phyloP scores from a whole-genome alignment of 768 basidiomycete species.

The Coprinopsis sp. region DNA sequence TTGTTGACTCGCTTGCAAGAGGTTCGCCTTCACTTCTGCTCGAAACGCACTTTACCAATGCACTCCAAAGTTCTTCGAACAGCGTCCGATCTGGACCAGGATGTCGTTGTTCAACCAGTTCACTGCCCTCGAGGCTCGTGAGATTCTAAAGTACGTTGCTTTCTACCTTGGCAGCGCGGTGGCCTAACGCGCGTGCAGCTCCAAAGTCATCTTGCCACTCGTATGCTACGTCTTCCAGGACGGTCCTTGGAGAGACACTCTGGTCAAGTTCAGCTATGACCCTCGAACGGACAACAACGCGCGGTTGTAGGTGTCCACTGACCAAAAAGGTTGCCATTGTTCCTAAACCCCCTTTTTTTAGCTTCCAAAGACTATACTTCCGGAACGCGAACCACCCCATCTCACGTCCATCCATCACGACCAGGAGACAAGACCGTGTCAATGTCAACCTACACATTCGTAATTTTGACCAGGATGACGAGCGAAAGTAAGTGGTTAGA shows the following conservation, averaged over 20 bases:
- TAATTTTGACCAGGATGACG: constrained; percentile 36
- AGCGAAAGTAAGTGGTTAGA: constrained; percentile 38
- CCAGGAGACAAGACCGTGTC: constrained; percentile 58
- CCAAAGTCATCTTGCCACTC: constrained; percentile 75
- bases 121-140: constrained; percentile 56
- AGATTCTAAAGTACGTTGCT: constrained; percentile 64
- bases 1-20: constrained; percentile 52
- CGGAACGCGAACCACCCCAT: constrained; percentile 83
- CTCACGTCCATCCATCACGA: constrained; percentile 68
- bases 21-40: constrained; percentile 29
- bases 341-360: constrained; percentile 25
- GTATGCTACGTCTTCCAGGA: constrained; percentile 88
- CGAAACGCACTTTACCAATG: not conserved
- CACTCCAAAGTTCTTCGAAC: constrained; percentile 53
- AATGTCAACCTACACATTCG: constrained; percentile 36
- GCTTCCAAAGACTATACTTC: constrained; percentile 91
- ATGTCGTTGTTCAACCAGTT: constrained; percentile 82
- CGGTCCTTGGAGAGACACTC: constrained; percentile 90
- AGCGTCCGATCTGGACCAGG: constrained; percentile 89
- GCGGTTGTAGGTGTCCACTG: constrained; percentile 56
- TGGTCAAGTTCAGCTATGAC: constrained; percentile 85
- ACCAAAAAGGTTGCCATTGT: not conserved
- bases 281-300: constrained; percentile 71
- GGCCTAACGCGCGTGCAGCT: constrained; percentile 38
- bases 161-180: not conserved